Base-by-base conservation (phyloP, 345 rosid genomes). In the Arabis alpina region DNA sequence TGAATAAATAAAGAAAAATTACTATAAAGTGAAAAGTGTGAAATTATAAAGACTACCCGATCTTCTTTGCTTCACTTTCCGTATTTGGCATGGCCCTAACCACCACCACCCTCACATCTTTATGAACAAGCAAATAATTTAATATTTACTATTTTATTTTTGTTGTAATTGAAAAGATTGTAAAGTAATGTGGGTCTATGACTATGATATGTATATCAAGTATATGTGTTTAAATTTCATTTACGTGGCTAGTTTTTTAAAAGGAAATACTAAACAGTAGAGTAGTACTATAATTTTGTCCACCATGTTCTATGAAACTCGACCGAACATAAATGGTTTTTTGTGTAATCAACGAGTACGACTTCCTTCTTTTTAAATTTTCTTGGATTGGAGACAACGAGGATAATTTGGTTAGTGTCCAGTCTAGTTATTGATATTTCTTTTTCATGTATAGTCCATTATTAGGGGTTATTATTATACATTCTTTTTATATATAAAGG, bases 341-440 rank as follows among this genome's bases (percentile, higher is more conserved):
- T 54, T 47, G 19, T 54, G n/a, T 68, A 69, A 74, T 66, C 36
- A 60, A 60, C 49, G 30, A 11, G 48, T 45, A 45, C 64, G 57
- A 37, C 44, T 53, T 36, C 54, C 54, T 49, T 27, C 55, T 39
- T 5, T 24, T 62, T 13, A 27, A 49, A 5, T 54, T 54, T 62
- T 49, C 61, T 69, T 69, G n/a, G 79, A 76, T 63, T 62, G 25
- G 79, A 76, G 75, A 76, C 55, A 55, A 63, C 79, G 57, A 69
- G 54, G 42, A 63, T 63, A 24, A 66, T 49, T 54, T 63, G 75
- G 70, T 56, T 70, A 54, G 28, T 55, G 74, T 63, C 73, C 56
- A 11, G 7, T 55, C 34, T 48, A 15, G 8, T 54, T 72, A 2
- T 57, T 56, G 6, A 1, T 40, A 52, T 52, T 66, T 16, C 2